Conservation (phyloP, 139 green algal species). For the Yamagishiella unicocca region DNA sequence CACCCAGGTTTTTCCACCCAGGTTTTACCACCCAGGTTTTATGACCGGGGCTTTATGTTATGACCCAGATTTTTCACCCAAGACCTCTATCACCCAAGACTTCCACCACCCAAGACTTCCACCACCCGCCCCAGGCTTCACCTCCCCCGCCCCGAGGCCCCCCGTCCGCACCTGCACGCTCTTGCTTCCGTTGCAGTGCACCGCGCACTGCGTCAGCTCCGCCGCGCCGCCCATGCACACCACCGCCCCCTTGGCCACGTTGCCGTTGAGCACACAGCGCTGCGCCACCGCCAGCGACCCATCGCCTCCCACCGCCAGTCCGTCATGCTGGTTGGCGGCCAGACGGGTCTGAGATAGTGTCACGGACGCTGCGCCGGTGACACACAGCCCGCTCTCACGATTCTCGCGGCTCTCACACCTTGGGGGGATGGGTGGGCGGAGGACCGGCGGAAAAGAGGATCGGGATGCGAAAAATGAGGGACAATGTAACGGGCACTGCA, state of each 20-base stretch:
- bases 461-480: no score
- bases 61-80: no score
- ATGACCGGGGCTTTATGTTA: background rate
- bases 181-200: conserved; percentile 37
- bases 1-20: background rate
- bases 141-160: background rate
- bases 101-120: no score
- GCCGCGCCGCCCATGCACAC: conserved; percentile 24
- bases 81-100: no score
- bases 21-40: background rate
- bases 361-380: background rate
- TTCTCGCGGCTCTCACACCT: conserved; percentile 33
- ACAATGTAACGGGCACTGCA: no score
- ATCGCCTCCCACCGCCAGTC: conserved; percentile 25
- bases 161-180: conserved; percentile 9
- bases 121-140: no score
- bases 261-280: background rate
- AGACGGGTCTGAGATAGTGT: conserved; percentile 1
- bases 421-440: no score
- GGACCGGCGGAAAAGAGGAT: no score
- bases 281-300: background rate
- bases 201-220: background rate
- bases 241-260: conserved; percentile 37
- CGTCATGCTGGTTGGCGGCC: conserved; percentile 39
- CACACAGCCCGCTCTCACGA: conserved; percentile 28